Evolutionary conservation across 2,329 filamentous ascomycete species (phyloP), one percentile per base, ranked within the genome.

Genomic region (Neonectria ditissima): DNA sequence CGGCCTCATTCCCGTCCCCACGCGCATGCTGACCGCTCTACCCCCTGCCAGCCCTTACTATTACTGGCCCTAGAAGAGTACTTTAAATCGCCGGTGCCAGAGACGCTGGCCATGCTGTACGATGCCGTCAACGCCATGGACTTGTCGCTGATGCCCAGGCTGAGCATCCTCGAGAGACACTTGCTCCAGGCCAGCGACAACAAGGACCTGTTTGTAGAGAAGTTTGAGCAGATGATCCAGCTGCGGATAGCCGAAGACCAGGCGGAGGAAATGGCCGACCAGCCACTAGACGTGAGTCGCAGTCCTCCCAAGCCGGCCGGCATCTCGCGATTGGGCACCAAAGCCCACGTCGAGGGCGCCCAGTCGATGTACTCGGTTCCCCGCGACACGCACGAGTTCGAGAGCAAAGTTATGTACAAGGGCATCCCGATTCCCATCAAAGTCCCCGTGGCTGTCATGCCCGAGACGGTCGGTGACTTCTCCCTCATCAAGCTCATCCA

Each of bases 81-180:
- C 78, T 99, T 98, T 81, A 96, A 97, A 75, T 90, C 91, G 0
- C 96, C 96, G 0, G 90, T 92, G 34, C 89, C 92, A 4, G 94
- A 97, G 77, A 99, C 96, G 0, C 84, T 99, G 53, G 90, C 93
- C 48, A 89, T 92, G 76, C 85, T 99, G 5, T 99, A 97, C 79
- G 87, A 97, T 70, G 92, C 96, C 1, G 92, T 99, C 67, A 99
- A 99, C 77, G 89, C 89, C 57, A 99, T 99, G 96, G 96, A 99
- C 73, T 84, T 99, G 63, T 97, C 95, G 0, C 82, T 98, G 14
- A 92, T 99, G 89, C 96, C 96, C 1, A 91, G 86, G 69, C 83
- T 99, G 55, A 97, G 91, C 64, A 82, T 91, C 37, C 86, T 97
- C 8, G 96, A 99, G 79, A 88, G 92, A 54, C 90, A 93, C 71